A percentile compares a stretch with the other conserved stretches of the same genome.
Conservation (phyloP, 345 rosid genomes). For the Euclidium syriacum region DNA sequence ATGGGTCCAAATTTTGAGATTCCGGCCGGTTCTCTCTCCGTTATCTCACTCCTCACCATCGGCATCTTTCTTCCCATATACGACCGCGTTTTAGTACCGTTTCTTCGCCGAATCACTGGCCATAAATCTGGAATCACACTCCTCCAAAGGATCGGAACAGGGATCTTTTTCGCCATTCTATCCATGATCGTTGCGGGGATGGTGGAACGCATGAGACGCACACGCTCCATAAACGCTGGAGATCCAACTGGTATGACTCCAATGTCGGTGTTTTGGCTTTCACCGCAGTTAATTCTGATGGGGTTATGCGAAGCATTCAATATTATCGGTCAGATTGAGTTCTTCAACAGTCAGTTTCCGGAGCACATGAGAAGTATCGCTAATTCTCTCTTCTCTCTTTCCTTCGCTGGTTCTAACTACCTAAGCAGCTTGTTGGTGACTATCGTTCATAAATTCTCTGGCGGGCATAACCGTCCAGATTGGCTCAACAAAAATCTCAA, state of each 20-base stretch:
- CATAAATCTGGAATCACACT: slow-evolving; percentile 71
- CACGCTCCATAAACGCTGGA: slow-evolving; percentile 32
- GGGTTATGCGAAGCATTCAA: slow-evolving; percentile 87
- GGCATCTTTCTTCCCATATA: slow-evolving; percentile 42
- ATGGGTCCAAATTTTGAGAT: slow-evolving; percentile 54
- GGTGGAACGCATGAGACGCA: slow-evolving; percentile 50
- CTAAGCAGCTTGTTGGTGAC: slow-evolving; percentile 65
- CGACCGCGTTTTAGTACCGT: slow-evolving; percentile 59
- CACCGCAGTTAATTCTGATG: slow-evolving; percentile 65
- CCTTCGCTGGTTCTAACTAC: slow-evolving; percentile 65
- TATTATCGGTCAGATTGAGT: slow-evolving; percentile 71
- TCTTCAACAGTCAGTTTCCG: slow-evolving; percentile 80
- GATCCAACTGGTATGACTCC: slow-evolving; percentile 45
- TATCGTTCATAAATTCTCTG: slow-evolving; percentile 49
- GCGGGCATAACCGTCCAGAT: slow-evolving; percentile 45
- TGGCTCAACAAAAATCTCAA: slow-evolving; percentile 74
- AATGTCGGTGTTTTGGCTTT: slow-evolving; percentile 76
- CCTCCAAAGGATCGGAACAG: slow-evolving; percentile 81
- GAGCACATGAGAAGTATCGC: slow-evolving; percentile 90
- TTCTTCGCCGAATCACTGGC: slow-evolving; percentile 51
- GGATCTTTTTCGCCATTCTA: slow-evolving; percentile 54
- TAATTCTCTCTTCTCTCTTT: slow-evolving; percentile 57
- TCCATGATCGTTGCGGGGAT: slow-evolving; percentile 79
- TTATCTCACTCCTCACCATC: slow-evolving; percentile 71
- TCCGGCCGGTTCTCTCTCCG: slow-evolving; percentile 78